Evolutionary conservation across 164 flowering plant species (phyloP), one percentile per base, ranked within the genome.

Genomic region (Umbellularia californica): DNA sequence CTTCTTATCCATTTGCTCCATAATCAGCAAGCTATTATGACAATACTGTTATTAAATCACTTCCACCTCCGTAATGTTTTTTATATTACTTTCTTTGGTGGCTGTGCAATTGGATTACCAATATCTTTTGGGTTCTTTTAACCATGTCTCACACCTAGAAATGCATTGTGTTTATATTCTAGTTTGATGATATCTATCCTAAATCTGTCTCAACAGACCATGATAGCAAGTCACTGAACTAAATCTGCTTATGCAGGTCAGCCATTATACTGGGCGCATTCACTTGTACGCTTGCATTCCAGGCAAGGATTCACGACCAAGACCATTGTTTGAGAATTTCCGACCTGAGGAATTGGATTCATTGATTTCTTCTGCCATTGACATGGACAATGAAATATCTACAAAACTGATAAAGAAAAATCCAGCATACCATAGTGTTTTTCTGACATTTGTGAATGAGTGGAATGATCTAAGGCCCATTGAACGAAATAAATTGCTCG

Each of bases 181-280:
- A 47, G 12, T 47, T 25, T 24, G 14, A 64, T 24, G 67, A 12
- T 2, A 14, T 70, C 24, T 58, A 19, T 41, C 47, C 47, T 41
- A 41, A 41, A 41, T 28, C 14, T 24, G 22, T 27, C 73, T 51
- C 24, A 52, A 25, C 24, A 24, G 27, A 25, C 22, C 23, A 5
- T 28, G 14, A 64, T 10, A 64, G 28, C 19, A 70, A 70, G n/a
- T 28, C 47, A 55, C 35, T 24, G n/a, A 25, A 15, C n/a, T 71
- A 51, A 25, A 24, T 71, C 72, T 70, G 55, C 55, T 50, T 62
- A 74, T 80, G 70, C 83, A 95, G 99, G 91, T 95, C 76, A 95
- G 99, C 81, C 87, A 86, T 68, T 86, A 89, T 76, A 95, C 97
- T 23, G 96, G 92, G 72, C 85, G 99, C 75, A 79, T 95, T 73